A percentile compares a stretch with the other conserved stretches of the same genome.
These are phyloP conservation scores for Nicotiana obtusifolia DNA, from an alignment of 257 asterid species.

Conservation along the genomic window DNA sequence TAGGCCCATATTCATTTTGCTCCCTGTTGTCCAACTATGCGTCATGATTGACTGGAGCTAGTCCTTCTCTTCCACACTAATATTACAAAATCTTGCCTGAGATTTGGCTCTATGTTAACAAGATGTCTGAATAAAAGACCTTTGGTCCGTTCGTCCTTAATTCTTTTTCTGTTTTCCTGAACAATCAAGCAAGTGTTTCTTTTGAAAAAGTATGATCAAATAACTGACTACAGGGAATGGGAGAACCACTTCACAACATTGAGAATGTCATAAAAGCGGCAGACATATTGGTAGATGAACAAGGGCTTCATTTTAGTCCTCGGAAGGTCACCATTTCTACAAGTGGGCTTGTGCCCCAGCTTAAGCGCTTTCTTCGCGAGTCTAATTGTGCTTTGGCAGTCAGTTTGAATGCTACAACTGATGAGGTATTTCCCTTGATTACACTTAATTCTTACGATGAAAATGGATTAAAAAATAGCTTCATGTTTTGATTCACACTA, in stretches of 20 bases:
- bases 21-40: neutral
- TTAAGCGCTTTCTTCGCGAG: slow-evolving; percentile 74
- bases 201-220: neutral
- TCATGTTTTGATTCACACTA: neutral
- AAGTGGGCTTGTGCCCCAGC: slow-evolving; percentile 92
- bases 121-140: neutral
- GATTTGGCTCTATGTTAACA: neutral
- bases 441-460: neutral
- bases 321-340: slow-evolving; percentile 93
- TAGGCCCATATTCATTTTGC: neutral
- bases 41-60: neutral
- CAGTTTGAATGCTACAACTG: slow-evolving; percentile 93
- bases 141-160: neutral
- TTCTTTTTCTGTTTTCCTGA: neutral
- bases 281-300: slow-evolving; percentile 84
- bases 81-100: neutral
- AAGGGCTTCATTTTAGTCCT: slow-evolving; percentile 97
- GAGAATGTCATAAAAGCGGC: slow-evolving; percentile 89
- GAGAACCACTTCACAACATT: slow-evolving; percentile 90
- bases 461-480: neutral
- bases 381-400: slow-evolving; percentile 91
- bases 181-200: neutral
- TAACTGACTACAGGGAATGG: slow-evolving; percentile 68
- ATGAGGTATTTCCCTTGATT: slow-evolving; percentile 55
- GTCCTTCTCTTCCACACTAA: neutral